Base-by-base conservation (phyloP, 257 asterid species). In the Thymus mandschuricus region DNA sequence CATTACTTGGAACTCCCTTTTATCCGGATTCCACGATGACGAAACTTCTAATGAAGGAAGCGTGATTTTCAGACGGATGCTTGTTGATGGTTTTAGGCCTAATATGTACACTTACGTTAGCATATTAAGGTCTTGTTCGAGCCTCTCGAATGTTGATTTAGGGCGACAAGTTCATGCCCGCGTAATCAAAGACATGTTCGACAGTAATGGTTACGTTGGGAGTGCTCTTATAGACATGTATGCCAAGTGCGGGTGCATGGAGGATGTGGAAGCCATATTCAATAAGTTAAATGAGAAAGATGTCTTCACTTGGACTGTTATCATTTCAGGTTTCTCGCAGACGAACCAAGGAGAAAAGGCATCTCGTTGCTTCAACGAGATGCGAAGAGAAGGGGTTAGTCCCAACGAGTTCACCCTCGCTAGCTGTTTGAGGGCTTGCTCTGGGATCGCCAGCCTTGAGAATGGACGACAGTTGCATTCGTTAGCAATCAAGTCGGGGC, bases 121-220 rank as follows among this genome's bases (percentile, higher is more conserved):
- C 90, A 81, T 70, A 58, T 66, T 92, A 77, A 85, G 91, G 78
- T 79, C 86, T 68, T 87, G 90, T 81, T 77, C 95, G 9, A 86
- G 89, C 79, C 85, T 76, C 45, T 76, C 70, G 38, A 74, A 87
- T 75, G 45, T 73, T 70, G 72, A 72, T 69, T 73, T 79, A 12
- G 97, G 97, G 79, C 86, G 84, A 74, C 97, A 92, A 81, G 90
- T 92, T 51, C 97, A 92, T 78, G 69, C 89, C 3, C 89, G 64
- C 73, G 41, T 87, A 55, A 64, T 92, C 11, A 92, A 89, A 66
- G 81, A 73, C 21, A 65, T 75, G 71, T 75, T 83, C 56, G 77
- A 60, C 8, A 28, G 21, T 59, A 74, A 86, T 80, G 76, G 49
- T 54, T 77, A 85, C 75, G 76, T 92, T 21, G 96, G 91, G 74